These are phyloP conservation scores for Aspergillus spinulosporus DNA, from an alignment of 2,329 filamentous ascomycete species.

Conservation along the genomic window DNA sequence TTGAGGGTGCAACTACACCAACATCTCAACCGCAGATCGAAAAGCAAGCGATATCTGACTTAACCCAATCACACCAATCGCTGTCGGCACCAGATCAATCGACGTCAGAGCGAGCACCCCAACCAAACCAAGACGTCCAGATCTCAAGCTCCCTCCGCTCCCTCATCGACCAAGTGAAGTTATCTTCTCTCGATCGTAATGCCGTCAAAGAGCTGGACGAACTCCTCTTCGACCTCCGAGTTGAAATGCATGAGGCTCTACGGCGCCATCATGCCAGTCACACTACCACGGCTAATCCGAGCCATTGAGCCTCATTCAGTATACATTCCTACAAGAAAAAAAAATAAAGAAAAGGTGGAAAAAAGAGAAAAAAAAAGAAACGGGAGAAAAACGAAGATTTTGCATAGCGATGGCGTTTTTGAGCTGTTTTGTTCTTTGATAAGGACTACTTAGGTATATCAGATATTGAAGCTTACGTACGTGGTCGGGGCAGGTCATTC, in stretches of 20 bases:
- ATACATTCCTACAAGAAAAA: not conserved
- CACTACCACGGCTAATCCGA: not conserved
- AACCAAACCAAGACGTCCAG: slow-evolving; percentile 9
- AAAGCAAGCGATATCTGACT: not conserved
- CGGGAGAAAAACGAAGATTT: slow-evolving; percentile 7
- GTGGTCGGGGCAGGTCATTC: not conserved
- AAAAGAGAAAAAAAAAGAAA: not conserved
- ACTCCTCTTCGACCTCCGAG: slow-evolving; percentile 74
- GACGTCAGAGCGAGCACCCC: not conserved
- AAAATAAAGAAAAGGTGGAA: not conserved
- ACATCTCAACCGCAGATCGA: not conserved
- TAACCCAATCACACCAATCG: not conserved
- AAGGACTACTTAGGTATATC: not conserved
- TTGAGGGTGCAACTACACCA: not conserved
- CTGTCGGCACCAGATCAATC: not conserved
- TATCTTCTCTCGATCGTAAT: slow-evolving; percentile 60
- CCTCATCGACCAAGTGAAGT: slow-evolving; percentile 61
- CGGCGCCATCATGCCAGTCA: slow-evolving; percentile 44
- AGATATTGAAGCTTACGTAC: not conserved
- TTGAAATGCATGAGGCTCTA: slow-evolving; percentile 70
- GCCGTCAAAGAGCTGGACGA: slow-evolving; percentile 74
- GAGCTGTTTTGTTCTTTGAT: not conserved
- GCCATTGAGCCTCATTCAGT: not conserved
- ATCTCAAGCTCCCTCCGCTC: slow-evolving; percentile 58
- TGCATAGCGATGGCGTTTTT: slow-evolving; percentile 40